Conservation (phyloP, 179 eudicot species). For the Spergularia azorica region DNA sequence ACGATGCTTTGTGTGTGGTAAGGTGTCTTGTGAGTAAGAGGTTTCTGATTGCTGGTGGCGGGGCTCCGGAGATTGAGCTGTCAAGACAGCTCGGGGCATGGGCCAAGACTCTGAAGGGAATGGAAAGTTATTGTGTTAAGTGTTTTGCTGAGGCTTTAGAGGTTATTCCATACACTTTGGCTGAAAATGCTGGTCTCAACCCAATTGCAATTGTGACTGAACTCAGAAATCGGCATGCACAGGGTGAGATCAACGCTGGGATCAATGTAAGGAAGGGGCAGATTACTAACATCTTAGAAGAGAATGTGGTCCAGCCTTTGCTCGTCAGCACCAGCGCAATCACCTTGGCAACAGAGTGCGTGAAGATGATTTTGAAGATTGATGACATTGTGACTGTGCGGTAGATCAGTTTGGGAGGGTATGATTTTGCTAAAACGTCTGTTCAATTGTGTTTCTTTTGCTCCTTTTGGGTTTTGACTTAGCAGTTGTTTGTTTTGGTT, state of each 20-base stretch:
- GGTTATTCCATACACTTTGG: constrained; percentile 94
- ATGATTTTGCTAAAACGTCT: not conserved
- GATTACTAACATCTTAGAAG: constrained; percentile 91
- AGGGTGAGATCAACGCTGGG: constrained; percentile 95
- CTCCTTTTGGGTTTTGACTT: constrained; percentile 2
- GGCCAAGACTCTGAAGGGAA: constrained; percentile 93
- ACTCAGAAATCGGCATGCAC: constrained; percentile 95
- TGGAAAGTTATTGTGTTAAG: constrained; percentile 89
- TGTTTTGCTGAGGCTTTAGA: constrained; percentile 96
- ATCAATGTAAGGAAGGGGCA: constrained; percentile 99
- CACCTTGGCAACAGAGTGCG: constrained; percentile 85
- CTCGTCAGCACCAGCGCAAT: constrained; percentile 96
- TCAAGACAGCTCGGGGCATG: constrained; percentile 95
- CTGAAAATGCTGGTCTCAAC: constrained; percentile 96
- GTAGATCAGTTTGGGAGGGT: constrained; percentile 37
- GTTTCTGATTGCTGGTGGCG: constrained; percentile 97
- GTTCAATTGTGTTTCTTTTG: not conserved
- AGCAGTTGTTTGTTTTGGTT: not conserved
- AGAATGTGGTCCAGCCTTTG: constrained; percentile 96
- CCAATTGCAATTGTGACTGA: constrained; percentile 92
- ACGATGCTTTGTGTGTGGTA: constrained; percentile 96
- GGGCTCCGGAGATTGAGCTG: constrained; percentile 97
- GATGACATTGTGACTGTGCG: constrained; percentile 98
- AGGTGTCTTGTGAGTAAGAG: constrained; percentile 92
- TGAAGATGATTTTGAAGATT: constrained; percentile 97